These are phyloP conservation scores for Oehlia diaphana DNA, from an alignment of 192 early-diverging fungal species.

Conservation along the genomic window DNA sequence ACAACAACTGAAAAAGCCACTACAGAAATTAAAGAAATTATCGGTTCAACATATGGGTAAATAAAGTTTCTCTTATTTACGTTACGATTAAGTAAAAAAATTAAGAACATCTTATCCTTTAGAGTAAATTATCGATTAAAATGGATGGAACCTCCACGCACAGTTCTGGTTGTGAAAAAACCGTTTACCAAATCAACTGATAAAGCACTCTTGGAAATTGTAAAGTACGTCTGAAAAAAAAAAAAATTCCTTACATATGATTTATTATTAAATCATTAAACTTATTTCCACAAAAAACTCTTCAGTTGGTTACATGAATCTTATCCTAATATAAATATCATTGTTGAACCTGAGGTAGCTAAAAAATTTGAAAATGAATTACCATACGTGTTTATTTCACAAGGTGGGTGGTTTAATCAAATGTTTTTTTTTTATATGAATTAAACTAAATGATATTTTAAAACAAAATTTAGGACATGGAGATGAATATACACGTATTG, in stretches of 20 bases:
- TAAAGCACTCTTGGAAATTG: constrained; percentile 64
- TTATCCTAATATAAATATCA: constrained; percentile 67
- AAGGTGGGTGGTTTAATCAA: constrained; percentile 34
- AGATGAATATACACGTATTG: constrained; percentile 64
- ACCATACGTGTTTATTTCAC: constrained; percentile 53
- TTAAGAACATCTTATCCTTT: background rate
- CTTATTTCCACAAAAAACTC: background rate
- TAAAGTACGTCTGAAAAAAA: constrained; percentile 42
- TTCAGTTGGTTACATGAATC: constrained; percentile 64
- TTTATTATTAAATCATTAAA: background rate
- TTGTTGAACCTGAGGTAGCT: constrained; percentile 68
- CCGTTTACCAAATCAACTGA: constrained; percentile 67
- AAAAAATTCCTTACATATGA: background rate
- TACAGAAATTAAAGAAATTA: background rate
- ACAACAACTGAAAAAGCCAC: no score
- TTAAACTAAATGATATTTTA: background rate
- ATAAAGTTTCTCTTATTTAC: background rate
- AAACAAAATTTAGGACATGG: constrained; percentile 32
- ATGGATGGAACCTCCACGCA: constrained; percentile 68
- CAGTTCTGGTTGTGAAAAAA: constrained; percentile 81
- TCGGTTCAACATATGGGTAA: constrained; percentile 20
- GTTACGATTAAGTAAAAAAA: background rate
- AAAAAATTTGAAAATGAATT: constrained; percentile 51
- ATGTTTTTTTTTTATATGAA: background rate
- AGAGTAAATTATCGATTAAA: constrained; percentile 52